Evolutionary conservation across 257 asterid genomes (phyloP), one percentile per base, ranked within the genome.

Genomic region (Lantana camara): DNA sequence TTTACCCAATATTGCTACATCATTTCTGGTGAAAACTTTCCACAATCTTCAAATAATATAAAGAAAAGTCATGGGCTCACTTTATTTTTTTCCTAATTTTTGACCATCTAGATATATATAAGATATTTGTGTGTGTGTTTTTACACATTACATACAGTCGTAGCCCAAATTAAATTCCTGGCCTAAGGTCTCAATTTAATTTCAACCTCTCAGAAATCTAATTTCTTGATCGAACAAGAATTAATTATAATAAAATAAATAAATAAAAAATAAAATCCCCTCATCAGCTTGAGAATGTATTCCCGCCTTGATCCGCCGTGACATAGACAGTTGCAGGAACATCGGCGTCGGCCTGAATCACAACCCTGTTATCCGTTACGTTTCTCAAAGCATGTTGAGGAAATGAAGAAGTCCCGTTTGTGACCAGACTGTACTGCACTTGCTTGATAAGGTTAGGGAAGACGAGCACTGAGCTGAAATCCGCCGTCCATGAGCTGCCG

Each of bases 271-370:
- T 44, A 34, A 7, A 45, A 59, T 30, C 29, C 34, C 19, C 8
- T 24, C 29, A n/a, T 63, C 40, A 65, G 44, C n/a, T 63, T 56
- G 65, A 63, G 23, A 53, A 37, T 1, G 69, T 57, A 34, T 23
- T 5, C 9, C 78, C 73, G 15, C 97, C 91, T 77, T 93, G 99
- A 71, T 93, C 86, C 7, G 79, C 99, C 54, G 68, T 40, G 62
- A 86, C 72, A 15, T 77, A 76, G 61, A 93, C 80, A 14, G 64
- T 87, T 4, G 97, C 96, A 2, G 75, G 67, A 42, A 80, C 82
- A 0, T 72, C 73, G 40, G 51, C 61, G 10, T 83, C 44, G 1
- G 99, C 75, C 67, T 90, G 89, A 48, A 93, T 60, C 53, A 81
- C 60, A 9, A 87, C 87, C 29, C 34, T 71, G 48, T 93, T 93